A percentile compares a stretch with the other conserved stretches of the same genome.
These are phyloP conservation scores for Biscogniauxia sp. DNA, from an alignment of 2,329 filamentous ascomycete species.

Conservation along the genomic window DNA sequence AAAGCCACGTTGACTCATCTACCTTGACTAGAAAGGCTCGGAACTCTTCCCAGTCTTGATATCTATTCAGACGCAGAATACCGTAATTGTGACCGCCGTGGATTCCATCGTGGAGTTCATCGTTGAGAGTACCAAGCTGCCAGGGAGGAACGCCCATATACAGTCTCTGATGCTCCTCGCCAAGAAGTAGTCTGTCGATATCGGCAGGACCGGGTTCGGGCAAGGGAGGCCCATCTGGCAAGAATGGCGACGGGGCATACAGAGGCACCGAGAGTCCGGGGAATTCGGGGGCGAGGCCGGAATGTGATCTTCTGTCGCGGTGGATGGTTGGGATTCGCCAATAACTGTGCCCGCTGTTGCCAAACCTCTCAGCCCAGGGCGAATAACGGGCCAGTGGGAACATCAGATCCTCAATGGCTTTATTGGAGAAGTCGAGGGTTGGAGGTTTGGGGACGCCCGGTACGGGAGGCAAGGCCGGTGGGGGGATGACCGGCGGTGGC, in stretches of 20 bases:
- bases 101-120: background rate
- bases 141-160: background rate
- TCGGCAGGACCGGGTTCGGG: too few relatives aligned
- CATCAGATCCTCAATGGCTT: background rate
- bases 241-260: background rate
- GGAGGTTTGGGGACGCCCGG: too few relatives aligned
- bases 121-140: background rate
- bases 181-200: background rate
- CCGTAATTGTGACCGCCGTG: background rate
- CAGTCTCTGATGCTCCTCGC: background rate
- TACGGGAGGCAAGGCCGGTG: too few relatives aligned
- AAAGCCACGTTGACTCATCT: conserved; percentile 6
- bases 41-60: background rate
- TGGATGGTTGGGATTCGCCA: background rate
- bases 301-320: conserved; percentile 5
- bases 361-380: conserved; percentile 4
- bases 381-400: background rate
- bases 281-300: conserved; percentile 1
- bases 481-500: too few relatives aligned
- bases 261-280: background rate
- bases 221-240: too few relatives aligned
- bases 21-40: background rate
- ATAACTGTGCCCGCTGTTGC: background rate
- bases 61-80: background rate
- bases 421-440: too few relatives aligned